Conservation (phyloP, 495 filamentous ascomycete genomes). For the Bombardia bombarda region DNA sequence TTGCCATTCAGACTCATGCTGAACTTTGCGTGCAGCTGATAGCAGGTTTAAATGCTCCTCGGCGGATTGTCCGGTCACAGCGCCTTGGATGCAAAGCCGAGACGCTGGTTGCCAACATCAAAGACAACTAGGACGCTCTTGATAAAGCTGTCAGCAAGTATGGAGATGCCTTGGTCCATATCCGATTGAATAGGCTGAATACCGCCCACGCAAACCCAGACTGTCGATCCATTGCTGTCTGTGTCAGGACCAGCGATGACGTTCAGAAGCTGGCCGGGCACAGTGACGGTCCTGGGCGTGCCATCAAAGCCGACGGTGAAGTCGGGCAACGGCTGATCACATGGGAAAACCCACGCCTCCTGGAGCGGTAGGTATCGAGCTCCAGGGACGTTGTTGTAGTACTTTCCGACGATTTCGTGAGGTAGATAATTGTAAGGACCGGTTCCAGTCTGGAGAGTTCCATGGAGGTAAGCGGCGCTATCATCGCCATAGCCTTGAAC, state of each 20-base stretch:
- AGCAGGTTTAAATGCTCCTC: not conserved
- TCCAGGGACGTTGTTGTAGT: slow-evolving; percentile 57
- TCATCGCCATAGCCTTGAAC: slow-evolving; percentile 33
- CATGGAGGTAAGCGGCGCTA: slow-evolving; percentile 13
- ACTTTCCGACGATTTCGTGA: slow-evolving; percentile 49
- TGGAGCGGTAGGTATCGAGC: slow-evolving; percentile 38
- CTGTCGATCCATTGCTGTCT: no score
- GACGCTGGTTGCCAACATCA: slow-evolving; percentile 55
- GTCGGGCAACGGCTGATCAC: slow-evolving; percentile 50
- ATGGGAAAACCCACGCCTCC: slow-evolving; percentile 57
- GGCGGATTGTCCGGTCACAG: no score
- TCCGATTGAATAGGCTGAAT: no score
- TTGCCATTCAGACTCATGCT: not conserved
- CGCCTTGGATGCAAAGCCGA: slow-evolving; percentile 56
- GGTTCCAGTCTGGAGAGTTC: slow-evolving; percentile 57
- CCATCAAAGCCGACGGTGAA: slow-evolving; percentile 41
- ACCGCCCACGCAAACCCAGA: slow-evolving; percentile 55
- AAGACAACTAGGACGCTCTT: slow-evolving; percentile 71
- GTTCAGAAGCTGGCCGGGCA: slow-evolving; percentile 61
- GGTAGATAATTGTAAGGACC: no score
- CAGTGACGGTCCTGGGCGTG: slow-evolving; percentile 54
- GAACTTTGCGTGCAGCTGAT: not conserved
- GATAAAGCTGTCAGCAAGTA: slow-evolving; percentile 66
- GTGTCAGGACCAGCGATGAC: slow-evolving; percentile 45
- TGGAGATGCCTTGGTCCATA: no score